phyloP scores from a whole-genome alignment of 306 rosid species.

The Comarum palustre region DNA sequence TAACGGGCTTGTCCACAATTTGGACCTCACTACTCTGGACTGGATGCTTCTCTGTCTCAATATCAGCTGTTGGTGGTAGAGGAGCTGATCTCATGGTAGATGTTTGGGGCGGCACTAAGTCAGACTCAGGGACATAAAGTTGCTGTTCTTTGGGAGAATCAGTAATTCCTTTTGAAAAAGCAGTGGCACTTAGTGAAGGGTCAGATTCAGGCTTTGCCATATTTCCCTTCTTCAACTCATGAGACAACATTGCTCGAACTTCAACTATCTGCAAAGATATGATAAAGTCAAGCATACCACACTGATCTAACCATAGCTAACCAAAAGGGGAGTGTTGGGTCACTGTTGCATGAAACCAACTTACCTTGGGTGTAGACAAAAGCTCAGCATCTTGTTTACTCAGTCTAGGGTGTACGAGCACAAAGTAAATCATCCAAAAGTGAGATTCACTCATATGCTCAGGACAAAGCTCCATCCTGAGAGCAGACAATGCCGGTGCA shows the following conservation, averaged over 20 bases:
- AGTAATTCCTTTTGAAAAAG: conserved; percentile 32
- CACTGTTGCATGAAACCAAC: conserved; percentile 25
- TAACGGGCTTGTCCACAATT: conserved; percentile 53
- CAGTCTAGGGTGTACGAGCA: conserved; percentile 72
- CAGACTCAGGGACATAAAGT: conserved; percentile 52
- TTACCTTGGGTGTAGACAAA: conserved; percentile 71
- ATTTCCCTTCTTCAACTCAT: conserved; percentile 43
- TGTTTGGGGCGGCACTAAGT: conserved; percentile 34
- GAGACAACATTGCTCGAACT: conserved; percentile 64
- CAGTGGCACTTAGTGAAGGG: conserved; percentile 27
- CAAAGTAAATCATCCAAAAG: conserved; percentile 87
- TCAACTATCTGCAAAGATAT: conserved; percentile 60
- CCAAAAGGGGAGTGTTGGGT: not conserved
- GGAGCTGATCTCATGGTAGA: conserved; percentile 40
- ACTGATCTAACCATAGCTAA: conserved; percentile 1
- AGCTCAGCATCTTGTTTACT: conserved; percentile 53
- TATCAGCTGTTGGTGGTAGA: conserved; percentile 32
- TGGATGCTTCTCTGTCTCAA: conserved; percentile 56
- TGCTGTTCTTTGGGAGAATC: conserved; percentile 42
- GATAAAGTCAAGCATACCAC: conserved; percentile 18
- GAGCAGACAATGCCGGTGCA: conserved; percentile 69
- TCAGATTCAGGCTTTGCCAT: conserved; percentile 45
- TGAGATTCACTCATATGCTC: conserved; percentile 73
- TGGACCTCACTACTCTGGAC: conserved; percentile 43
- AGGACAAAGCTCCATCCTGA: conserved; percentile 80